Evolutionary conservation across 2,329 filamentous ascomycete genomes (phyloP).

Genomic region (Leptographium procerum): DNA sequence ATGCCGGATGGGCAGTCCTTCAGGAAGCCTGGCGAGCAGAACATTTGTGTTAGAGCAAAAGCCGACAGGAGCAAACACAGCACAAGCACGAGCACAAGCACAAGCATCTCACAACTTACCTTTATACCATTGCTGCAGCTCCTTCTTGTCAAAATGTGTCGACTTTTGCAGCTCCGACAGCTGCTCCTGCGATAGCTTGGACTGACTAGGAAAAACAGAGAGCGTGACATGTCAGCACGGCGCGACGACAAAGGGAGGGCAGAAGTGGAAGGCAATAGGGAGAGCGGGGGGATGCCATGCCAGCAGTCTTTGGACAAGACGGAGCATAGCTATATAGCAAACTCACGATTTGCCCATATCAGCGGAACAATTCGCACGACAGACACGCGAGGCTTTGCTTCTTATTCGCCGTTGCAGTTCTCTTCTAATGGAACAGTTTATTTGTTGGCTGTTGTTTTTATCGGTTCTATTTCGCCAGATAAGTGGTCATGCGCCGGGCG

Average conservation of each 20-base stretch:
- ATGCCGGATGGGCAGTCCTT: slow-evolving; percentile 97
- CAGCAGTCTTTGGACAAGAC: no score
- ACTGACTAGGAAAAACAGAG: slow-evolving; percentile 56
- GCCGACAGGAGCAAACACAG: neutral
- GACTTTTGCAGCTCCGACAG: slow-evolving; percentile 90
- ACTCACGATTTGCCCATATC: slow-evolving; percentile 46
- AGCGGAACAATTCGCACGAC: neutral
- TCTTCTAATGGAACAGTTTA: neutral
- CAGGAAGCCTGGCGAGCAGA: slow-evolving; percentile 60
- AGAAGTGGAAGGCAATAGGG: neutral
- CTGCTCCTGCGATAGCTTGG: slow-evolving; percentile 94
- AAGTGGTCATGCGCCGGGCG: neutral
- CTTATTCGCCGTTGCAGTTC: neutral
- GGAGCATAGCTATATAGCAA: no score
- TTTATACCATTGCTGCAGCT: slow-evolving; percentile 99
- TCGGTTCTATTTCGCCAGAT: neutral
- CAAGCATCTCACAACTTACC: no score
- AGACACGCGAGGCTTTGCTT: neutral
- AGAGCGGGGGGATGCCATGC: no score
- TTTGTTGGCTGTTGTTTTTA: neutral
- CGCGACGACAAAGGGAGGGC: neutral
- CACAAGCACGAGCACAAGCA: neutral
- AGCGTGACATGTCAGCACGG: neutral
- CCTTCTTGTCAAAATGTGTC: slow-evolving; percentile 99
- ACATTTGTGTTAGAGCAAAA: neutral